A percentile compares a stretch with the other conserved stretches of the same genome.
Evolutionary conservation across 768 basidiomycete species (phyloP).

Genomic region (Lactarius indigo): DNA sequence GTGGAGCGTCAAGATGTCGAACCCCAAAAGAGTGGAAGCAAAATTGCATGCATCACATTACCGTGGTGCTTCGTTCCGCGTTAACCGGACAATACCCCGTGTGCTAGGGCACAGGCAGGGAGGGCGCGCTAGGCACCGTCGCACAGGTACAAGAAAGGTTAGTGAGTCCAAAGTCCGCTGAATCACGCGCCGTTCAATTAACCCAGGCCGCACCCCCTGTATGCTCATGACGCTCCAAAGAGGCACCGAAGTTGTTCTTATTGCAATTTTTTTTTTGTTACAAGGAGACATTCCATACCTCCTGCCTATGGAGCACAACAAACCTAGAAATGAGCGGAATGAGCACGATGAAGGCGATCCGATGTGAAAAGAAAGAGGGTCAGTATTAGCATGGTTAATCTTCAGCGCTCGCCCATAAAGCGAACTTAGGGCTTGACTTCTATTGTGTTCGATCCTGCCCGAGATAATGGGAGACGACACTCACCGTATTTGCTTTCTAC

Average conservation of each 20-base stretch:
- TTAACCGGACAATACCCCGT: background rate
- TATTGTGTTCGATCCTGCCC: constrained; percentile 65
- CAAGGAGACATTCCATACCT: background rate
- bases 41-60: background rate
- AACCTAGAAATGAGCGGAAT: constrained; percentile 7
- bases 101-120: background rate
- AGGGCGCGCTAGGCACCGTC: background rate
- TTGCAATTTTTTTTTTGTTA: background rate
- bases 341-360: constrained; percentile 15
- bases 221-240: background rate
- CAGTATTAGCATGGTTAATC: constrained; percentile 88
- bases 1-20: background rate
- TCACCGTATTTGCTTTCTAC: constrained; percentile 32
- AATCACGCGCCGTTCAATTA: background rate
- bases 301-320: background rate
- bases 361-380: constrained; percentile 31
- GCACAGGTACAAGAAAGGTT: background rate
- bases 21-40: background rate
- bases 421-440: constrained; percentile 85
- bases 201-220: background rate
- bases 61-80: background rate
- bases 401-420: constrained; percentile 70
- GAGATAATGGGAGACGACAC: constrained; percentile 27
- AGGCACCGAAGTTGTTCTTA: background rate
- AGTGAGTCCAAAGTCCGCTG: background rate